A percentile compares a stretch with the other conserved stretches of the same genome.
phyloP scores from a whole-genome alignment of 176 grass and related monocot genomes.

The Carex pumila region DNA sequence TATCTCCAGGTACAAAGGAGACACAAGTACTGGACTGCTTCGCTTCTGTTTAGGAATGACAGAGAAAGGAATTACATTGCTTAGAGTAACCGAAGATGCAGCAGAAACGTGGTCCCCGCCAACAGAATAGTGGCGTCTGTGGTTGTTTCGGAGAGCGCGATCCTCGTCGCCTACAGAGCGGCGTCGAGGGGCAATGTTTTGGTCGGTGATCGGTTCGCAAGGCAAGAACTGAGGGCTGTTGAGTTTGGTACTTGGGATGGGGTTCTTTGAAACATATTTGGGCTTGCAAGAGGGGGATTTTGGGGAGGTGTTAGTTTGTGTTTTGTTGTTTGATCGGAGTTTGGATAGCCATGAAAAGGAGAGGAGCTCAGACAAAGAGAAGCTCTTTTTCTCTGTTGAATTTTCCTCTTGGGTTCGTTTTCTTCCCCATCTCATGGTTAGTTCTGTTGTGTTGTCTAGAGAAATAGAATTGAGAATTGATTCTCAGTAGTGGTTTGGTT shows the following conservation, averaged over 20 bases:
- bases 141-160: constrained; percentile 11
- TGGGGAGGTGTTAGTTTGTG: not conserved
- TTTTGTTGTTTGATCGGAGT: constrained; percentile 21
- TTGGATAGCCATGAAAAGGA: constrained; percentile 61
- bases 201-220: not conserved
- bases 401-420: constrained; percentile 28
- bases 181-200: constrained; percentile 10
- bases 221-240: not conserved
- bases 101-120: constrained; percentile 42
- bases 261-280: not conserved
- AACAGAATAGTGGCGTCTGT: constrained; percentile 39
- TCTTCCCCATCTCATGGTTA: constrained; percentile 65
- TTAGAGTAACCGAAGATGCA: constrained; percentile 8
- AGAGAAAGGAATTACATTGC: constrained; percentile 41
- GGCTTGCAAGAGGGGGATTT: constrained; percentile 1
- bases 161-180: constrained; percentile 34
- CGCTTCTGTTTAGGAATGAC: not conserved
- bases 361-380: constrained; percentile 34
- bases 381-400: constrained; percentile 32
- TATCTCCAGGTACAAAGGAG: not conserved
- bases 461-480: not conserved
- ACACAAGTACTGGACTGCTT: not conserved
- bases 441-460: not conserved
- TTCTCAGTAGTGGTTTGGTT: not conserved
- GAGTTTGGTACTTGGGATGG: not conserved